These are phyloP conservation scores for Neoarthrinium moseri DNA, from an alignment of 2,329 filamentous ascomycete genomes.

Conservation along the genomic window DNA sequence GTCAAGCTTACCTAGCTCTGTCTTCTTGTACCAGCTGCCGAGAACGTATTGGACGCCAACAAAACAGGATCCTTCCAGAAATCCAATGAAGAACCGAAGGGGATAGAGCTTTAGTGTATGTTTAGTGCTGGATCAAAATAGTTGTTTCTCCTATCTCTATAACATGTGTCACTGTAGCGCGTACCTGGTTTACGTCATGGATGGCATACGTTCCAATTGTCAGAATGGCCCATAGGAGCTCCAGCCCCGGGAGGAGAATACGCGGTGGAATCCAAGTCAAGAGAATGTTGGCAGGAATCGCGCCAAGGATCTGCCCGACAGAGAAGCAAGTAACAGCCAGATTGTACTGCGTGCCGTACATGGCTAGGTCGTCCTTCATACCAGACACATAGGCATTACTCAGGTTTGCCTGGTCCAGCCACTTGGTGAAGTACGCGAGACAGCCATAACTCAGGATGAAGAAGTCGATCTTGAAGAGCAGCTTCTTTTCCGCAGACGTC, in stretches of 20 bases:
- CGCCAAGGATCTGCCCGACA: constrained; percentile 17
- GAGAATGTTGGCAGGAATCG: constrained; percentile 18
- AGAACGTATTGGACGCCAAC: constrained; percentile 49
- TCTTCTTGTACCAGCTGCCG: constrained; percentile 58
- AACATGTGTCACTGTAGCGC: not conserved
- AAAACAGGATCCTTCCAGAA: constrained; percentile 47
- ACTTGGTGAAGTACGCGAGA: constrained; percentile 26
- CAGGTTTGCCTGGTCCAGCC: constrained; percentile 23
- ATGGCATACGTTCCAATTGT: constrained; percentile 19
- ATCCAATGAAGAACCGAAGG: constrained; percentile 43
- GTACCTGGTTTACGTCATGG: constrained; percentile 16
- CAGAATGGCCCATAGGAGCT: constrained; percentile 18
- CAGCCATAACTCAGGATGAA: constrained; percentile 27
- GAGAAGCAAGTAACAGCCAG: constrained; percentile 15
- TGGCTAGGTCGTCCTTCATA: constrained; percentile 21
- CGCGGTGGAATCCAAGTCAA: constrained; percentile 39
- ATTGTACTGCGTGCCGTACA: constrained; percentile 17
- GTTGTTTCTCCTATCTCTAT: not conserved
- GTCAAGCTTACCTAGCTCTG: constrained; percentile 45
- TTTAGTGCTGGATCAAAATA: no score
- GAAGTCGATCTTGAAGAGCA: constrained; percentile 28
- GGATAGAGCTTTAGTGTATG: constrained; percentile 18
- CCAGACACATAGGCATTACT: constrained; percentile 25
- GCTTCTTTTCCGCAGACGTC: constrained; percentile 20
- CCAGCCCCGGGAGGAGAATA: constrained; percentile 46